phyloP scores from a whole-genome alignment of 1,284 basidiomycete genomes.

The Naganishia sp. region DNA sequence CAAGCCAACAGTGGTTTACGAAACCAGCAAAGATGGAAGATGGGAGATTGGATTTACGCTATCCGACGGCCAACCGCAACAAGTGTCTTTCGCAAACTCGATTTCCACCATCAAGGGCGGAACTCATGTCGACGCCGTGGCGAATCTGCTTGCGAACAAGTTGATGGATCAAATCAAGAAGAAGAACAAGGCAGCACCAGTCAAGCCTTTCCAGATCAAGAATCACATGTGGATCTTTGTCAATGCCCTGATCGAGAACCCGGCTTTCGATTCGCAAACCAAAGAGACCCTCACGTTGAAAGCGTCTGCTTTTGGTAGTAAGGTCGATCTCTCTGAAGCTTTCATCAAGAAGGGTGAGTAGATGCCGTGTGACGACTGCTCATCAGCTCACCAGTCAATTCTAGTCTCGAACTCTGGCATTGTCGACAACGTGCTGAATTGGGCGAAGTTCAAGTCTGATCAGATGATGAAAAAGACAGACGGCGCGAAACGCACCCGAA shows the following conservation, averaged over 20 bases:
- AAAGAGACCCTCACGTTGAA: constrained; percentile 94
- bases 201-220: constrained; percentile 92
- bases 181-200: constrained; percentile 93
- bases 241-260: constrained; percentile 95
- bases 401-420: constrained; percentile 86
- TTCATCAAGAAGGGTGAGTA: constrained; percentile 89
- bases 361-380: background rate
- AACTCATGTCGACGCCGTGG: constrained; percentile 84
- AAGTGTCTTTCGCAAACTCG: constrained; percentile 97
- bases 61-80: constrained; percentile 81
- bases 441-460: constrained; percentile 96
- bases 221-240: constrained; percentile 99
- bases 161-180: constrained; percentile 80
- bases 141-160: constrained; percentile 86
- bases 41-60: constrained; percentile 98
- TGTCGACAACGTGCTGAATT: constrained; percentile 88
- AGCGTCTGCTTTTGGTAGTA: constrained; percentile 82
- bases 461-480: constrained; percentile 96
- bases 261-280: constrained; percentile 98
- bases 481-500: constrained; percentile 87
- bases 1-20: constrained; percentile 82
- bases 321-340: constrained; percentile 85
- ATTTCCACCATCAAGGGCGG: constrained; percentile 98
- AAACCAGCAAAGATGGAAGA: constrained; percentile 68
- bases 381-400: constrained; percentile 12